Evolutionary conservation across 345 rosid species (phyloP).

Genomic region (Boechera stricta): DNA sequence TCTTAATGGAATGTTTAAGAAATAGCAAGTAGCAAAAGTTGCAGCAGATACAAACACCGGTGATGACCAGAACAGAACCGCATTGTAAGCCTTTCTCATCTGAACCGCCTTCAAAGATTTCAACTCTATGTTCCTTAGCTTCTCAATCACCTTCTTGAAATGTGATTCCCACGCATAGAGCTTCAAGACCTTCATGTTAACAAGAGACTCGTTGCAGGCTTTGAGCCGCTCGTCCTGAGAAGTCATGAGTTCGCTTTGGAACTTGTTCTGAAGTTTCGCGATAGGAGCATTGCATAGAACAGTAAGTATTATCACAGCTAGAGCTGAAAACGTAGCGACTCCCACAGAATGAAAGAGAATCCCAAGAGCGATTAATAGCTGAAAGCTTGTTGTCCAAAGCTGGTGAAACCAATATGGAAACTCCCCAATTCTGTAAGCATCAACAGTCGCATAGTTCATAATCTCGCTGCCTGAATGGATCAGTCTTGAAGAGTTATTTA

Average conservation of each 20-base stretch:
- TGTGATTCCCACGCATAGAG: conserved; percentile 93
- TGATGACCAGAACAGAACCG: conserved; percentile 83
- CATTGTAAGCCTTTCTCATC: conserved; percentile 68
- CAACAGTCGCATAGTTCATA: conserved; percentile 89
- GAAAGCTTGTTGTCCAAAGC: conserved; percentile 90
- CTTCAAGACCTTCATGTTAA: conserved; percentile 93
- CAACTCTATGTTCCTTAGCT: conserved; percentile 62
- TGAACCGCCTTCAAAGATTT: conserved; percentile 85
- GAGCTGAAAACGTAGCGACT: conserved; percentile 80
- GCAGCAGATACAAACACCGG: conserved; percentile 92
- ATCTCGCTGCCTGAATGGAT: conserved; percentile 90
- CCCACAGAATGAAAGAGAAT: conserved; percentile 88
- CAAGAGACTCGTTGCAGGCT: conserved; percentile 82
- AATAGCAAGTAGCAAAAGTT: conserved; percentile 84
- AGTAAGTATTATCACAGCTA: conserved; percentile 72
- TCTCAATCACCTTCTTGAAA: conserved; percentile 83
- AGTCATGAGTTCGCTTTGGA: conserved; percentile 77
- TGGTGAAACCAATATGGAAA: conserved; percentile 97
- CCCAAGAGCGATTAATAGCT: conserved; percentile 72
- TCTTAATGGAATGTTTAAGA: conserved; percentile 71
- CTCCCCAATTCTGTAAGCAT: conserved; percentile 93
- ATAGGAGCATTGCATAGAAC: conserved; percentile 86
- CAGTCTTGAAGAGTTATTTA: conserved; percentile 75
- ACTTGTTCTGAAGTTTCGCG: conserved; percentile 90
- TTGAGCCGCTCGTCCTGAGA: conserved; percentile 83